A percentile compares a stretch with the other conserved stretches of the same genome.
Evolutionary conservation across 1,284 basidiomycete species (phyloP).

Genomic region (Trametes polyzona): DNA sequence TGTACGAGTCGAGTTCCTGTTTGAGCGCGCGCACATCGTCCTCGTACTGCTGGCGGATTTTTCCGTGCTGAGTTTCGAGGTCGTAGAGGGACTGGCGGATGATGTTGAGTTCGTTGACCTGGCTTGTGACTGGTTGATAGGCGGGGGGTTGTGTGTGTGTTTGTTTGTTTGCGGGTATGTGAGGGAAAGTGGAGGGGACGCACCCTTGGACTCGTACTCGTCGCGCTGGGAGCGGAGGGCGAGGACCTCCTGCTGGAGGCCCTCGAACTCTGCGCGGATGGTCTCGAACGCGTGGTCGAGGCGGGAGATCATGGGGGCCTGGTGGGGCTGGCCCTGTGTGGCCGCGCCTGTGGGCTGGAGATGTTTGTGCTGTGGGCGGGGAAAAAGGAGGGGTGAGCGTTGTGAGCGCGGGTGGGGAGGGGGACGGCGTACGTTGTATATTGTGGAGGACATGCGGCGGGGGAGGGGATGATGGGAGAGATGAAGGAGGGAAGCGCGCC

Average conservation of each 20-base stretch:
- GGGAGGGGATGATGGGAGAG: conserved; percentile 27
- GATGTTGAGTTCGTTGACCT: conserved; percentile 74
- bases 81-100: conserved; percentile 80
- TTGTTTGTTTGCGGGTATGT: not conserved
- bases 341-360: conserved; percentile 61
- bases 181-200: conserved; percentile 29
- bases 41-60: conserved; percentile 76
- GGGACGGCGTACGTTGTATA: conserved; percentile 40
- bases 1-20: conserved; percentile 35
- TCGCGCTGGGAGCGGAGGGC: conserved; percentile 81
- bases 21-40: conserved; percentile 59
- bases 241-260: conserved; percentile 70
- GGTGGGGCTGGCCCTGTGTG: conserved; percentile 44
- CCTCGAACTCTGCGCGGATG: conserved; percentile 88
- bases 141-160: conserved; percentile 1
- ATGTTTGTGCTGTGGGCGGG: conserved; percentile 58
- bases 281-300: conserved; percentile 84
- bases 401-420: conserved; percentile 1
- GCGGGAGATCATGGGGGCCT: conserved; percentile 39
- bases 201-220: conserved; percentile 89
- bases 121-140: conserved; percentile 57
- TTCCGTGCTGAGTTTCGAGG: conserved; percentile 74
- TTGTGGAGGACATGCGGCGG: conserved; percentile 37
- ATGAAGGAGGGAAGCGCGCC: conserved; percentile 26
- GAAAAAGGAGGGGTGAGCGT: conserved; percentile 2